Evolutionary conservation across 345 rosid species (phyloP).

Genomic region (Barbarea vulgaris): DNA sequence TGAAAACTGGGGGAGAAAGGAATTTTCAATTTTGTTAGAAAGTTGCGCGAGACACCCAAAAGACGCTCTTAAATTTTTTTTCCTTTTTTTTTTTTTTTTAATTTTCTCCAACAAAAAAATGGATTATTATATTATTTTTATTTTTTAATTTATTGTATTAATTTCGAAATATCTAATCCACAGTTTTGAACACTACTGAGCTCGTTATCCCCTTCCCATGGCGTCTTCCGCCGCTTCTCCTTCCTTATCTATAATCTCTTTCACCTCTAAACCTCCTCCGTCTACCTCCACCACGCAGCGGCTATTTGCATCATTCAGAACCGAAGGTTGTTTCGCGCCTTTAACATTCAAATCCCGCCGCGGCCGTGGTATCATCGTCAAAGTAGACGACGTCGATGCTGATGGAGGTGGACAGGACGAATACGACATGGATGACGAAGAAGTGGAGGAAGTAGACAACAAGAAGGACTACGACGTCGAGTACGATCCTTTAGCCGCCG

Average conservation of each 20-base stretch:
- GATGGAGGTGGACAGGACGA: slow-evolving; percentile 69
- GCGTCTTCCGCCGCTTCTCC: slow-evolving; percentile 42
- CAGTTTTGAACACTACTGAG: slow-evolving; percentile 17
- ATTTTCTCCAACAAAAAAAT: background rate
- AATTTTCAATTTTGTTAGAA: slow-evolving; percentile 26
- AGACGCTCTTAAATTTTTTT: slow-evolving; percentile 18
- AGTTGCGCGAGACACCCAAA: slow-evolving; percentile 47
- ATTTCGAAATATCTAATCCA: slow-evolving; percentile 29
- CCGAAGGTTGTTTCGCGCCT: slow-evolving; percentile 31
- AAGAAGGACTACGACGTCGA: slow-evolving; percentile 91
- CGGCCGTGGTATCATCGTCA: slow-evolving; percentile 50
- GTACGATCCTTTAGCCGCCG: slow-evolving; percentile 65
- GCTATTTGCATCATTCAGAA: slow-evolving; percentile 25
- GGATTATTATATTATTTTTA: background rate
- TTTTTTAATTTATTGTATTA: background rate
- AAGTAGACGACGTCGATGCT: slow-evolving; percentile 73
- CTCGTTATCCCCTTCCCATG: slow-evolving; percentile 33
- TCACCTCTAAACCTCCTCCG: slow-evolving; percentile 40
- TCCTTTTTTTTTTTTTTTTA: background rate
- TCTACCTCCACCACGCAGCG: slow-evolving; percentile 22
- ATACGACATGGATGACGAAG: slow-evolving; percentile 85
- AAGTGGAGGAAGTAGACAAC: slow-evolving; percentile 84
- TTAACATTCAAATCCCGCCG: slow-evolving; percentile 30
- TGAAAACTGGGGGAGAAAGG: slow-evolving; percentile 17
- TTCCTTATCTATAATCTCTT: slow-evolving; percentile 41